A percentile compares a stretch with the other conserved stretches of the same genome.
These are phyloP conservation scores for Colletotrichum tanaceti DNA, from an alignment of 2,329 filamentous ascomycete species.

Conservation along the genomic window DNA sequence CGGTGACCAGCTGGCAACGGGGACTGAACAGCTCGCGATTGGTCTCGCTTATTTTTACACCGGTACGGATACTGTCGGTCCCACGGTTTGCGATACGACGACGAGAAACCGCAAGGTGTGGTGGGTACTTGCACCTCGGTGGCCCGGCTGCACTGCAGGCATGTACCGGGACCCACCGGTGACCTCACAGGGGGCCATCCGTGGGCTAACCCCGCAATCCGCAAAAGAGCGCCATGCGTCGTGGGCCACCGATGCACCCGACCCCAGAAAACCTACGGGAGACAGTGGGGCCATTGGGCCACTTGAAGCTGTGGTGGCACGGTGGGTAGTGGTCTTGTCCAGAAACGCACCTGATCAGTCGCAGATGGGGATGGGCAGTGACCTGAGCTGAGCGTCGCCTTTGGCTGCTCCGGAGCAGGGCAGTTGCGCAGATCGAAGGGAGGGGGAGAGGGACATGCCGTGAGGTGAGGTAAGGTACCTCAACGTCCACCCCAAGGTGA, in stretches of 20 bases:
- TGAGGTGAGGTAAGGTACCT: slow-evolving; percentile 18
- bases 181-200: slow-evolving; percentile 36
- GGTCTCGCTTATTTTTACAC: slow-evolving; percentile 17
- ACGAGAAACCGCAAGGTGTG: slow-evolving; percentile 9
- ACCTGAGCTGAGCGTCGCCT: slow-evolving; percentile 26
- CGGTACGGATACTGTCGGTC: background rate
- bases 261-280: slow-evolving; percentile 45
- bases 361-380: slow-evolving; percentile 20
- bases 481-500: slow-evolving; percentile 9
- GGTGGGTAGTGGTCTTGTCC: slow-evolving; percentile 39
- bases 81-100: slow-evolving; percentile 1
- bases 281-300: slow-evolving; percentile 40
- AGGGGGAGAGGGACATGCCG: slow-evolving; percentile 7
- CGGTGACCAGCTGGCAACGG: background rate
- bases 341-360: slow-evolving; percentile 40
- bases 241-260: slow-evolving; percentile 43
- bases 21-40: background rate
- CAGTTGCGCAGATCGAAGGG: slow-evolving; percentile 23
- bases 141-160: slow-evolving; percentile 24
- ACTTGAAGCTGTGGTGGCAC: slow-evolving; percentile 40
- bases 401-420: slow-evolving; percentile 17
- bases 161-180: slow-evolving; percentile 40
- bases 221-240: slow-evolving; percentile 36
- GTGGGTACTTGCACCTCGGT: slow-evolving; percentile 32
- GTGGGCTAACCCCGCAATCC: slow-evolving; percentile 45